A percentile compares a stretch with the other conserved stretches of the same genome.
Conservation (phyloP, 1,284 basidiomycete genomes). For the Boletus semigastroideus region DNA sequence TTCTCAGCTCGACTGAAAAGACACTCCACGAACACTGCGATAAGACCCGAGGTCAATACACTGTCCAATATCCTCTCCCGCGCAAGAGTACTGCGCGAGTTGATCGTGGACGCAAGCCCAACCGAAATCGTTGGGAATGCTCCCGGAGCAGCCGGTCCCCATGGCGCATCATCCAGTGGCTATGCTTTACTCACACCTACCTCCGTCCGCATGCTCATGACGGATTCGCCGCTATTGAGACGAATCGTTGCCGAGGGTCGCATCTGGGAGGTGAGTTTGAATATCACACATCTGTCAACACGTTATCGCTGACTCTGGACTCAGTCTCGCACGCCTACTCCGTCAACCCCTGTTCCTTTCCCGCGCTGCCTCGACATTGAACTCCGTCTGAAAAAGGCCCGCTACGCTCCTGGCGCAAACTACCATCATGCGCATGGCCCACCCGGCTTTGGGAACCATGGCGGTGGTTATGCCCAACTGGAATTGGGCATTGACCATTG, state of each 20-base stretch:
- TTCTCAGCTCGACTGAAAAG: background rate
- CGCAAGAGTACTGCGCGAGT: constrained; percentile 12
- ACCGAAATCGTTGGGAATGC: background rate
- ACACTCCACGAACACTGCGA: background rate
- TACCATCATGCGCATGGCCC: constrained; percentile 17
- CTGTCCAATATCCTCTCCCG: constrained; percentile 16
- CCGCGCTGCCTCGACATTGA: constrained; percentile 14
- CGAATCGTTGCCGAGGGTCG: constrained; percentile 54
- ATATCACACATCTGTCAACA: background rate
- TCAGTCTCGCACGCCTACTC: constrained; percentile 18
- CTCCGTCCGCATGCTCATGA: constrained; percentile 26
- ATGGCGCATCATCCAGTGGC: background rate
- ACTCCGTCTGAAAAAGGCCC: constrained; percentile 13
- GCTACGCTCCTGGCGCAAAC: constrained; percentile 12
- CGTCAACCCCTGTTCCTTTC: constrained; percentile 8
- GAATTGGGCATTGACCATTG: constrained; percentile 24
- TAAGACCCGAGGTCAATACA: constrained; percentile 17
- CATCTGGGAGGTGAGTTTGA: constrained; percentile 54
- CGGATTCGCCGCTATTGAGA: constrained; percentile 22
- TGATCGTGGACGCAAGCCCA: constrained; percentile 19
- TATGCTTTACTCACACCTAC: constrained; percentile 14
- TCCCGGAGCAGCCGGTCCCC: background rate
- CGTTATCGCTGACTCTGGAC: background rate
- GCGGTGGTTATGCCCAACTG: constrained; percentile 21
- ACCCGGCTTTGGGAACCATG: constrained; percentile 15